Conservation (phyloP, 73 alveolate genomes). For the Symbiodinium pilosum region DNA sequence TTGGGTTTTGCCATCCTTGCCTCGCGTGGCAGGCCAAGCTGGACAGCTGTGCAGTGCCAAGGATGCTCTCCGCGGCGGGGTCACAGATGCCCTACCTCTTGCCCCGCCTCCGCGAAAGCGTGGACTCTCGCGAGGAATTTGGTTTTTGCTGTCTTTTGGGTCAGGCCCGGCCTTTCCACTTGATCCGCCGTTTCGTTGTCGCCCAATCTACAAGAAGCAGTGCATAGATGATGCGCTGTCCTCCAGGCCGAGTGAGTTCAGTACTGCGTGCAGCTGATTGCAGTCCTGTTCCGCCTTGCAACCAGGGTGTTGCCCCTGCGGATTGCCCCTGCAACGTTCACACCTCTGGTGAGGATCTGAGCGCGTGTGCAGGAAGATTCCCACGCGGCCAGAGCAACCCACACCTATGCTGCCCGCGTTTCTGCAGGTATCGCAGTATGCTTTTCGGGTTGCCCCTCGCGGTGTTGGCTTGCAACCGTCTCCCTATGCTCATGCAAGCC, state of each 20-base stretch:
- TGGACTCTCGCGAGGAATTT: not conserved
- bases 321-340: not conserved
- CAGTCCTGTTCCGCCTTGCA: slow-evolving; percentile 33
- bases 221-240: slow-evolving; percentile 35
- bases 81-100: not conserved
- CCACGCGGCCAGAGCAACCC: not conserved
- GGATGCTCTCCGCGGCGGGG: not conserved
- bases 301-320: slow-evolving; percentile 1
- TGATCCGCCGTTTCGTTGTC: slow-evolving; percentile 28
- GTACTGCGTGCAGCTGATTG: not conserved
- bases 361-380: slow-evolving; percentile 36
- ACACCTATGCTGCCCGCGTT: not conserved
- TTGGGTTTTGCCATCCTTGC: not conserved
- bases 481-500: not conserved
- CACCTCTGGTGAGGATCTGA: slow-evolving; percentile 23
- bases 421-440: not conserved
- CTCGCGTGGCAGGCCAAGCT: too few species aligned
- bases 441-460: slow-evolving; percentile 47
- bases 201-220: slow-evolving; percentile 34
- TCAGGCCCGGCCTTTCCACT: not conserved
- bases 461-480: slow-evolving; percentile 13
- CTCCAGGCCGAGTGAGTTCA: not conserved
- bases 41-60: not conserved
- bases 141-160: too few species aligned
- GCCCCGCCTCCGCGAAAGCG: not conserved